Evolutionary conservation across 345 rosid genomes (phyloP).

Genomic region (Linum lewisii): DNA sequence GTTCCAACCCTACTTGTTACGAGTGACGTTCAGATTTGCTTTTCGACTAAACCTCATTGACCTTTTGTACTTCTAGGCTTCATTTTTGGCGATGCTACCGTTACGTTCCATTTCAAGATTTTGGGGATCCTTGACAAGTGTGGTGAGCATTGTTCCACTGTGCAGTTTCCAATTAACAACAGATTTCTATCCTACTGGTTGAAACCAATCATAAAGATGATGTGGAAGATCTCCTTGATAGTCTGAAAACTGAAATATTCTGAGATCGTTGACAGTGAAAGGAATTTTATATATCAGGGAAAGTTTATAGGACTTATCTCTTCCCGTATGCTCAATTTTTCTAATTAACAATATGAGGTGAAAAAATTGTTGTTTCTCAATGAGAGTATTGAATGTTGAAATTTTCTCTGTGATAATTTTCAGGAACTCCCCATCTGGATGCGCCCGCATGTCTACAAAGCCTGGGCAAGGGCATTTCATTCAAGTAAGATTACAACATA

Average conservation of each 20-base stretch:
- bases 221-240: too few species aligned
- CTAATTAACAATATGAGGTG: too few species aligned
- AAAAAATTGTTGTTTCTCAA: too few species aligned
- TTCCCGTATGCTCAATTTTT: too few species aligned
- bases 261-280: too few species aligned
- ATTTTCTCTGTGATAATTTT: not conserved
- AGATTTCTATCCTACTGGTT: too few species aligned
- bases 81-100: conserved; percentile 71
- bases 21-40: conserved; percentile 2
- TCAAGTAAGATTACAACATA: conserved; percentile 44
- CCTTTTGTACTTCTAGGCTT: conserved; percentile 42
- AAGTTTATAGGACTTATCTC: too few species aligned
- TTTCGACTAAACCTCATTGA: conserved; percentile 4
- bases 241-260: too few species aligned
- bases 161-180: too few species aligned
- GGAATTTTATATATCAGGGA: too few species aligned
- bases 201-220: too few species aligned
- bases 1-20: not conserved
- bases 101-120: conserved; percentile 75
- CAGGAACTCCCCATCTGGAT: conserved; percentile 81
- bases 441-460: conserved; percentile 72
- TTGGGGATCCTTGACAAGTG: conserved; percentile 66
- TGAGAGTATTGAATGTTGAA: too few species aligned
- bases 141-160: conserved; percentile 36
- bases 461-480: conserved; percentile 95